Evolutionary conservation across 768 basidiomycete species (phyloP).

Genomic region (Trametes maxima): DNA sequence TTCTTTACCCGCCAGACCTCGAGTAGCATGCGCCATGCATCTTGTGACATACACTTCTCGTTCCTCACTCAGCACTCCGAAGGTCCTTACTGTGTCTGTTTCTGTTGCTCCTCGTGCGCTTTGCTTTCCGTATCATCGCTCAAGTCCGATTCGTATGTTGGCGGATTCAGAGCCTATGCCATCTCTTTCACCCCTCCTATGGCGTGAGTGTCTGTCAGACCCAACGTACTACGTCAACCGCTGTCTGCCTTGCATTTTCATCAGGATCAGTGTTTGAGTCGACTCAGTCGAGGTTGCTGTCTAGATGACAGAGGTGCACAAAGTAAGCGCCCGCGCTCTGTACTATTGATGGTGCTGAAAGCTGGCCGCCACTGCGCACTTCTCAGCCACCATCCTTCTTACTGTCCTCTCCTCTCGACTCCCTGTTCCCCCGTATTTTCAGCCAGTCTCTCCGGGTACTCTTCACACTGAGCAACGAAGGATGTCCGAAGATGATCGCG

Average conservation of each 20-base stretch:
- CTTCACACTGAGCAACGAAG: not conserved
- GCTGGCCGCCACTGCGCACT: conserved; percentile 7
- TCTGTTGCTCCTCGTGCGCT: conserved; percentile 35
- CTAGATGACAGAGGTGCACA: too few species aligned
- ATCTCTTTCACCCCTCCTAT: not conserved
- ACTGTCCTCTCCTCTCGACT: not conserved
- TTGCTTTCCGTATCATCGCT: conserved; percentile 17
- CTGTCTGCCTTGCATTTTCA: too few species aligned
- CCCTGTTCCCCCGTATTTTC: not conserved
- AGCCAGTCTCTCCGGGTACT: not conserved
- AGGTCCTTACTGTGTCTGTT: conserved; percentile 35
- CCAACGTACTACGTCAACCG: not conserved
- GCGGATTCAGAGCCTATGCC: conserved; percentile 24
- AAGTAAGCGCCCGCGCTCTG: conserved; percentile 1
- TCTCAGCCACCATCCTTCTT: conserved; percentile 5
- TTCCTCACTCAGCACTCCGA: conserved; percentile 29
- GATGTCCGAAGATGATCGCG: conserved; percentile 72
- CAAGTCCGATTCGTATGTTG: conserved; percentile 13
- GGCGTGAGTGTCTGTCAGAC: too few species aligned
- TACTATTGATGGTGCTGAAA: not conserved
- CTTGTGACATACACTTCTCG: conserved; percentile 41
- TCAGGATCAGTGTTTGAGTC: too few species aligned
- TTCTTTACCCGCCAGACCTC: conserved; percentile 31
- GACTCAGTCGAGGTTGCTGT: too few species aligned
- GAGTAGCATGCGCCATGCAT: conserved; percentile 30